Evolutionary conservation across 495 filamentous ascomycete genomes (phyloP), one percentile per base, ranked within the genome.

Genomic region (Evansstolkia leycettana): DNA sequence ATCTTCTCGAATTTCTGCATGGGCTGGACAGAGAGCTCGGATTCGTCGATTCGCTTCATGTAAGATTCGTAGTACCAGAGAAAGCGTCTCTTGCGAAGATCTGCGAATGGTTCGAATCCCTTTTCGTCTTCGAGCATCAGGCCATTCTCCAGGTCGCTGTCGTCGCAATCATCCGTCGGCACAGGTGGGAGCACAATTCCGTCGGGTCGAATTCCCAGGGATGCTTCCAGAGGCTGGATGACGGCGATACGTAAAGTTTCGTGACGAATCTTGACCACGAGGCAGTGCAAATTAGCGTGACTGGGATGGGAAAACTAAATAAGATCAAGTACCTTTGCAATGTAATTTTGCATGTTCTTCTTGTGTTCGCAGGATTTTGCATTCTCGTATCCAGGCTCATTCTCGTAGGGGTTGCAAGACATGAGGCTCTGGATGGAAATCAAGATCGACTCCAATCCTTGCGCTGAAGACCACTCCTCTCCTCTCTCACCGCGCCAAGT

Each of bases 351-450:
- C 55, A 84, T 84, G 31, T 78, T 70, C 51, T 80, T 74, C 60
- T 82, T 78, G 49, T 94, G 82, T 8, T 68, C 57, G 2, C 64
- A 56, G 14, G 73, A 69, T 20, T 76, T 76, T 13, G 77, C 73
- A 34, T 80, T 70, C 46, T 95, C 90, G 45, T 82, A 94, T 7
- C 90, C 90, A 12, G 90, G 90, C 50, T 98, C 90, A 45, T 95
- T 93, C 55, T 90, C 84, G 55, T 94, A 98, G 0, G 90, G 90
- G 52, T 95, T 94, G 15, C 74, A 59, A 1, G 86, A 92, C 79
- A 98, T 87, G 17, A 98, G 64, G 48, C 86, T 94, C 55, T 98
- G 90, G 35, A 98, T 95, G 4, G 90, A 96, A 19, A 96, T 75
- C 19, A 98, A 55, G 33, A 95, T 82, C 1, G 90, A 95, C 54